A percentile compares a stretch with the other conserved stretches of the same genome.
phyloP scores from a whole-genome alignment of 108 stramenopile genomes.

The Skeletonema potamos region DNA sequence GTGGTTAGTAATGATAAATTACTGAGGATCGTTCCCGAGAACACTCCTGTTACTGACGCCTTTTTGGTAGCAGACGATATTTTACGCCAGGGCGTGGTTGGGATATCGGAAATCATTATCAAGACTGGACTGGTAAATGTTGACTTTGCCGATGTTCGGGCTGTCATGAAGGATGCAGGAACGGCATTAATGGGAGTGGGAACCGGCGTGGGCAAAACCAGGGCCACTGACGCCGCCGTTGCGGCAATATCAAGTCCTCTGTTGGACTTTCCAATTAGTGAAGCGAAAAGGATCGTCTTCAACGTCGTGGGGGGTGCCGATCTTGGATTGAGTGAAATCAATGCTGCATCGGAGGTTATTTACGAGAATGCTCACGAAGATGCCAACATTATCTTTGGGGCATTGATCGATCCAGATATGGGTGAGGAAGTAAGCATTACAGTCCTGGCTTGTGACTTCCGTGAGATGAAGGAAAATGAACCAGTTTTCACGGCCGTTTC shows the following conservation, averaged over 20 bases:
- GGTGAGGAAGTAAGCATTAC: slow-evolving; percentile 68
- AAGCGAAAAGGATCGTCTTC: slow-evolving; percentile 92
- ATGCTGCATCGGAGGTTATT: slow-evolving; percentile 87
- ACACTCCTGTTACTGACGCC: slow-evolving; percentile 85
- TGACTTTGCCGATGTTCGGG: slow-evolving; percentile 92
- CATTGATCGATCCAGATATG: slow-evolving; percentile 78
- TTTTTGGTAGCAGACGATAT: slow-evolving; percentile 93
- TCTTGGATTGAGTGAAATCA: slow-evolving; percentile 87
- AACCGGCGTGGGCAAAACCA: slow-evolving; percentile 75
- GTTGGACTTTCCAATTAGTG: slow-evolving; percentile 83
- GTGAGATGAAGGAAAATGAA: slow-evolving; percentile 19
- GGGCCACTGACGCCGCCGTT: slow-evolving; percentile 88
- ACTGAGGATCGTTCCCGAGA: slow-evolving; percentile 87
- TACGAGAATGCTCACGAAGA: slow-evolving; percentile 90
- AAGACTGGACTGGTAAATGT: slow-evolving; percentile 91
- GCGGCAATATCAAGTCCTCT: slow-evolving; percentile 89
- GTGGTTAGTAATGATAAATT: slow-evolving; percentile 93
- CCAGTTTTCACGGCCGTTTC: slow-evolving; percentile 8
- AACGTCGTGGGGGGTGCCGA: slow-evolving; percentile 88
- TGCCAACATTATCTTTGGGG: slow-evolving; percentile 94
- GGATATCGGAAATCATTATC: slow-evolving; percentile 92
- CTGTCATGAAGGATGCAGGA: slow-evolving; percentile 92
- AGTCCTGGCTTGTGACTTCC: slow-evolving; percentile 65
- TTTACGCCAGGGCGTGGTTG: slow-evolving; percentile 90
- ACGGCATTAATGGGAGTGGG: slow-evolving; percentile 95